Base-by-base conservation (phyloP, 108 stramenopile genomes). In the Seminavis robusta region DNA sequence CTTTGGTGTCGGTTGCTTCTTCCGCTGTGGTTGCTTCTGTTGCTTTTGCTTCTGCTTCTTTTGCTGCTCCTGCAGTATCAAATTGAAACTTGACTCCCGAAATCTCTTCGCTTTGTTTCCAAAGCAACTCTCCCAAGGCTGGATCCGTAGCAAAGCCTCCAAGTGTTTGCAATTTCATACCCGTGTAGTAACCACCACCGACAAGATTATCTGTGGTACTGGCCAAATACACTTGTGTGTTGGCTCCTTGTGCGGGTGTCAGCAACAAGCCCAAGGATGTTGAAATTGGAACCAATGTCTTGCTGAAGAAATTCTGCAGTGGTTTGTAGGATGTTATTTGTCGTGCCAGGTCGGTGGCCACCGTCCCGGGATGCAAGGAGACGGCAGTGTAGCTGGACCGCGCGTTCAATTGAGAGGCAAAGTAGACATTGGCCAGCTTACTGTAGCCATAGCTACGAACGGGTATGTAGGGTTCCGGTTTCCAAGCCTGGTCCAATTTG, bases 351-450 rank as follows among this genome's bases (percentile, higher is more conserved):
- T 77, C 69, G n/a, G 83, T 81, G 48, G 66, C 59, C n/a, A 85
- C 78, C 1, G 67, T 71, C 11, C 83, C 83, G 23, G 83, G 83
- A 66, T 85, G 83, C 16, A 81, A 43, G 4, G 55, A 17, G 13
- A 63, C 55, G 16, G 52, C 61, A n/a, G 28, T 61, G 47, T 33
- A 61, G 17, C 47, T 34, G 40, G 59, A 46, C 10, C 81, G 67
- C 25, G 62, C 41, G 37, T 81, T 73, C n/a, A 88, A 61, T 44
- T 88, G 82, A 9, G 73, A 56, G 15, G 86, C 74, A 45, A 83
- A 83, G 20, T 79, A 59, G 21, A 84, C 75, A 38, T 88, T 88
- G 55, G 72, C 82, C 10, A 88, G 67, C 43, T 88, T 88, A 15
- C 58, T 59, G 4, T 47, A 38, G n/a, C 67, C 69, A 37, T 86